Base-by-base conservation (phyloP, 495 filamentous ascomycete genomes). In the Cairneyella variabilis region DNA sequence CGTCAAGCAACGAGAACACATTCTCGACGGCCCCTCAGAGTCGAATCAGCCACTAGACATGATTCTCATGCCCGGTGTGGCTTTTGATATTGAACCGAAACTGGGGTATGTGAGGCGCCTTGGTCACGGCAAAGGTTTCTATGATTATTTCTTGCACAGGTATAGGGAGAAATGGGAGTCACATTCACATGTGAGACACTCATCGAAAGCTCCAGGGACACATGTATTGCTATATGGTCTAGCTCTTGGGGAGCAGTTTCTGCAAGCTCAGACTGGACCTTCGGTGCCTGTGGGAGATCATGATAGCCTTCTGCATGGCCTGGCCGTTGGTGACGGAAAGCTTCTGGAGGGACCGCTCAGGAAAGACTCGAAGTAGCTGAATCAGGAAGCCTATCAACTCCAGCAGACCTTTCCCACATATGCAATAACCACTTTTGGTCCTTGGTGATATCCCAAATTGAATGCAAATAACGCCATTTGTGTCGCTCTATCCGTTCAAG, bases 51-150 rank as follows among this genome's bases (percentile, higher is more conserved):
- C 83, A 11, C 68, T 96, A 37, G 91, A 98, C 66, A 64, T 97
- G 53, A 83, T 98, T 47, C 77, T 98, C 18, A 83, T 97, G 83
- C 93, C 93, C 2, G 93, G 93, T 12, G 87, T 97, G 68, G 93
- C 89, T 8, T 98, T 97, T 66, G 92, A 96, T 67, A 63, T 71
- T 11, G 76, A 74, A 27, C 69, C 73, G 26, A 50, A 65, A 7
- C 65, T 51, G 50, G 71, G 70, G 14, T 60, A 48, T 42, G 81
- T 92, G 49, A 78, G 84, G 57, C 76, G 93, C 64, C 74, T 97
- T 10, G 93, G 93, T 8, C 95, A 98, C 74, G 93, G 93, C 47
- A 96, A 89, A 74, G 93, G 95, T 40, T 98, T 91, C 69, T 98
- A 97, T 79, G 93, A 98, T 70, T 84, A 81, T 71, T 98, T 95